A percentile compares a stretch with the other conserved stretches of the same genome.
Evolutionary conservation across 768 basidiomycete genomes (phyloP).

Genomic region (Boletus bicolor): DNA sequence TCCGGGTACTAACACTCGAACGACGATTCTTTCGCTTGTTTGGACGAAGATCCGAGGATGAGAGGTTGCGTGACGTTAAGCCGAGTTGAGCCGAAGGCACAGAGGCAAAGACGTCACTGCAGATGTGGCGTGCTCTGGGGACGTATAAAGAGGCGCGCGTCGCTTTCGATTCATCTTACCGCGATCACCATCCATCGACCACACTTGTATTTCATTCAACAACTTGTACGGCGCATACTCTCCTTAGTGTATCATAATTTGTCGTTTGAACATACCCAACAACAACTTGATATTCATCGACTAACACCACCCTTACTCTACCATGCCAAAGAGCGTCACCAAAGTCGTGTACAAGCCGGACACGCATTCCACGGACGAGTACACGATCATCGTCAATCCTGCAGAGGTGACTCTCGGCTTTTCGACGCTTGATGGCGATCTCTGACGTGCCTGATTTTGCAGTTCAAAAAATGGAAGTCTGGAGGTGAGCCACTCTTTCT

Average conservation of each 20-base stretch:
- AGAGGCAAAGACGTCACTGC: constrained; percentile 19
- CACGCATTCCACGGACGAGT: constrained; percentile 69
- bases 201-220: not conserved
- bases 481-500: constrained; percentile 53
- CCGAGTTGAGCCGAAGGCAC: constrained; percentile 13
- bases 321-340: constrained; percentile 48
- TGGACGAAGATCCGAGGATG: constrained; percentile 1
- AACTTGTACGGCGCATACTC: not conserved
- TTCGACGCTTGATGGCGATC: not conserved
- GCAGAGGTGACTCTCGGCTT: constrained; percentile 47
- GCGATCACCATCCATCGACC: constrained; percentile 7
- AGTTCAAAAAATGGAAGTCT: constrained; percentile 78
- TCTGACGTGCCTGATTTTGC: constrained; percentile 9
- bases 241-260: constrained; percentile 13
- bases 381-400: constrained; percentile 62
- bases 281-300: constrained; percentile 2
- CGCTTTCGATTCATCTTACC: not conserved
- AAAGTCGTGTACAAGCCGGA: constrained; percentile 83
- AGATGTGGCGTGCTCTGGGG: constrained; percentile 13
- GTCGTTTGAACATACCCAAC: constrained; percentile 11
- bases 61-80: constrained; percentile 30
- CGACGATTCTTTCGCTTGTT: not conserved
- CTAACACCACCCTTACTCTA: constrained; percentile 3
- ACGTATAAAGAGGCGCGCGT: constrained; percentile 25
- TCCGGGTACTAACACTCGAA: not conserved